Percentiles rank a stretch among this genome's conserved stretches.
Evolutionary conservation across 345 rosid species (phyloP).

Genomic region (Nephelium lappaceum): DNA sequence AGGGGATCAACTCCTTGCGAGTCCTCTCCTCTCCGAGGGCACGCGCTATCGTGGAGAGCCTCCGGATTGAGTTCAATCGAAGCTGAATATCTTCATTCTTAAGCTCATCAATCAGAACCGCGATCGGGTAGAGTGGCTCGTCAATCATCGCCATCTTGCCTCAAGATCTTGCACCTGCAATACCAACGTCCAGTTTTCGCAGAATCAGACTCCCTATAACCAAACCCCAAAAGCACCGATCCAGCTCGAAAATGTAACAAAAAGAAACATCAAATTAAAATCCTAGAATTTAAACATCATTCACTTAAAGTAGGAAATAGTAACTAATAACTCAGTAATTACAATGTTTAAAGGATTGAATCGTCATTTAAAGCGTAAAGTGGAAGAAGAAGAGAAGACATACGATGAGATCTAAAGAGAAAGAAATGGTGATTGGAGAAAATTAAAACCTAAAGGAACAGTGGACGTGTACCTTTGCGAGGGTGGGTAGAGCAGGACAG

Average conservation of each 20-base stretch:
- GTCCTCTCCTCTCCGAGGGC: conserved; percentile 84
- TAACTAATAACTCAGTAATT: conserved; percentile 1
- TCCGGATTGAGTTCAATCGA: conserved; percentile 65
- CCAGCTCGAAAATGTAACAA: neutral
- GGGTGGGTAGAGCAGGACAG: neutral
- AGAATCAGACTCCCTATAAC: conserved; percentile 6
- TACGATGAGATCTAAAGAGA: conserved; percentile 17
- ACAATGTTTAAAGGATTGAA: neutral
- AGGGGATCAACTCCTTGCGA: conserved; percentile 72
- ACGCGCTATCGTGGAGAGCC: conserved; percentile 74
- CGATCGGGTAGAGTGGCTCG: conserved; percentile 81
- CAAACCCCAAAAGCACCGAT: neutral
- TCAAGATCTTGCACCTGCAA: conserved; percentile 24
- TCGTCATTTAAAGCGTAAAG: neutral
- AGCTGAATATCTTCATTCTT: conserved; percentile 83
- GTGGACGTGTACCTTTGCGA: neutral
- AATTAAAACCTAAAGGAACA: neutral
- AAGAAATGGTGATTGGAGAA: neutral
- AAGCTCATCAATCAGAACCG: conserved; percentile 74
- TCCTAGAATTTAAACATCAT: neutral
- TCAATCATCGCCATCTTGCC: conserved; percentile 58
- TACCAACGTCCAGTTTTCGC: neutral
- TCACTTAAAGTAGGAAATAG: neutral
- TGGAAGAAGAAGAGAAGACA: neutral
- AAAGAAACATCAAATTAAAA: neutral